Percentiles rank a stretch among this genome's conserved stretches.
phyloP scores from a whole-genome alignment of 257 asterid species.

The Orobanche coerulescens region DNA sequence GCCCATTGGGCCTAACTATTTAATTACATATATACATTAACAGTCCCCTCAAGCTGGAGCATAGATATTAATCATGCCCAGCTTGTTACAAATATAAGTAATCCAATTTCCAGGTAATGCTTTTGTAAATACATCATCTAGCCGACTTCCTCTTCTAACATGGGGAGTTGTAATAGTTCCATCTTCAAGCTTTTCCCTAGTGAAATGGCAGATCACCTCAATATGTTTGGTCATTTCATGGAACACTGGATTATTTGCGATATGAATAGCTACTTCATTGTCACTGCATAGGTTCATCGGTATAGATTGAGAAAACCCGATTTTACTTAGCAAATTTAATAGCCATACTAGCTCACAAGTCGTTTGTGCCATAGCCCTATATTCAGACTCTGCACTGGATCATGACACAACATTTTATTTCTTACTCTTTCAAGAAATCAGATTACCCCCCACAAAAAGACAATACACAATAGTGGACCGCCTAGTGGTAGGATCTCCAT shows the following conservation, averaged over 20 bases:
- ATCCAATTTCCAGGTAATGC: not conserved
- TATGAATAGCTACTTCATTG: not conserved
- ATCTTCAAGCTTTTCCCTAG: not conserved
- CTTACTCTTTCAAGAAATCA: conserved; percentile 11
- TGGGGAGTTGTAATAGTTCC: not conserved
- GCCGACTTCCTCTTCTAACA: not conserved
- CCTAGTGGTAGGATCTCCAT: no score
- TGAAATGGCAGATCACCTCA: not conserved
- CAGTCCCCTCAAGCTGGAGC: not conserved
- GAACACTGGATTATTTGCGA: not conserved
- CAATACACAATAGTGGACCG: not conserved
- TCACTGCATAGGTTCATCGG: not conserved
- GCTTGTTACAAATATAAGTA: not conserved
- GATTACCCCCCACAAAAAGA: not conserved
- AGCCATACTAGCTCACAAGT: not conserved
- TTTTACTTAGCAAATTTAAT: not conserved
- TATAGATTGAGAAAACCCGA: not conserved
- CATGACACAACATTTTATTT: not conserved
- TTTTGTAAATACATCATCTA: not conserved
- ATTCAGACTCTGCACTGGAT: conserved; percentile 11
- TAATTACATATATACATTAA: no score
- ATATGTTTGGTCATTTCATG: not conserved
- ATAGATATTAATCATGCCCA: conserved; percentile 4
- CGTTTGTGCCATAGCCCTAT: not conserved
- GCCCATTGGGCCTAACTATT: no score